Percentiles rank a stretch among this genome's conserved stretches.
Conservation (phyloP, 2,329 filamentous ascomycete genomes). For the Tolypocladium sp. region DNA sequence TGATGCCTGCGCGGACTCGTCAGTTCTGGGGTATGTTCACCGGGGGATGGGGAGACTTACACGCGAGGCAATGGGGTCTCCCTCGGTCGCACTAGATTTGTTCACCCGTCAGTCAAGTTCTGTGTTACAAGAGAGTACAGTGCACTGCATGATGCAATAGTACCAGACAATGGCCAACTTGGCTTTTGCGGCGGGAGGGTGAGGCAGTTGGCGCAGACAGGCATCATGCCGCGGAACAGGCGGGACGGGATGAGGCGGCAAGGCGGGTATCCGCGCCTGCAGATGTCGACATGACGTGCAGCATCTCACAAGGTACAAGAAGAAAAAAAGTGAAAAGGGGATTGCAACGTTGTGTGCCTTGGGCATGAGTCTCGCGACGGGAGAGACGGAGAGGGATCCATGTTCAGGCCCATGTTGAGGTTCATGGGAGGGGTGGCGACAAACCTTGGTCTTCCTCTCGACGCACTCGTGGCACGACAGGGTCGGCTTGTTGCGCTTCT, state of each 20-base stretch:
- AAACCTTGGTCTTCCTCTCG: conserved; percentile 71
- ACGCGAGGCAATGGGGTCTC: conserved; percentile 58
- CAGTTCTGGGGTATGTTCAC: conserved; percentile 2
- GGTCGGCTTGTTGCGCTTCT: conserved; percentile 79
- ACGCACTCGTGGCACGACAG: conserved; percentile 73
- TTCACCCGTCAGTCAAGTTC: not conserved
- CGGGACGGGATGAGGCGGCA: not conserved
- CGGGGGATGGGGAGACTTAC: conserved; percentile 28
- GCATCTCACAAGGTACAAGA: not conserved
- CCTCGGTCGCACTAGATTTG: conserved; percentile 59
- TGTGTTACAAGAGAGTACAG: not conserved
- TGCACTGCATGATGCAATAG: not conserved
- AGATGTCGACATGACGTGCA: not conserved
- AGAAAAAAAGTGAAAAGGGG: no score
- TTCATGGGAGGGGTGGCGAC: conserved; percentile 12
- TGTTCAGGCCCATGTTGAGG: not conserved
- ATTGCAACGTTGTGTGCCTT: no score
- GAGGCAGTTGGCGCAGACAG: not conserved
- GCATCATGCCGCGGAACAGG: not conserved
- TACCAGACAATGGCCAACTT: not conserved
- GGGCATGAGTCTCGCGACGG: no score
- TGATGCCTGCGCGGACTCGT: conserved; percentile 49
- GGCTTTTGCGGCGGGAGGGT: not conserved
- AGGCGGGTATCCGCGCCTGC: not conserved
- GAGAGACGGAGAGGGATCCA: not conserved